Evolutionary conservation across 192 early-diverging fungal genomes (phyloP).

Genomic region (Coemansia sp.): DNA sequence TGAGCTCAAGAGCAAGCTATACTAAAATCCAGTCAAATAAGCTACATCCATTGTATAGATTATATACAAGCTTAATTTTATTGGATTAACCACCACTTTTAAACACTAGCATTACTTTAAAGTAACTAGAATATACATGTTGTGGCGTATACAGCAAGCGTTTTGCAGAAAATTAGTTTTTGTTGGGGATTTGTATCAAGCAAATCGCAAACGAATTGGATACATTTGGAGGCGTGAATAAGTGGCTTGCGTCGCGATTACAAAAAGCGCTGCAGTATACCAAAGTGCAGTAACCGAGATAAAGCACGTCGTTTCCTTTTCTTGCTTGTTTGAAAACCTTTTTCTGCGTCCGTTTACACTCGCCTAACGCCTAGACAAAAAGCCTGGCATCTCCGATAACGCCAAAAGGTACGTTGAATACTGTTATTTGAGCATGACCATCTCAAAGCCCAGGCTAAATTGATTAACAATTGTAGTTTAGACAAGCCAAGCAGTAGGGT

Average conservation of each 20-base stretch:
- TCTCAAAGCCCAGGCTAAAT: no score
- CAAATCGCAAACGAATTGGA: slow-evolving; percentile 1
- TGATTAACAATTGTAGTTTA: neutral
- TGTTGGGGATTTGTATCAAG: neutral
- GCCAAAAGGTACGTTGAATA: no score
- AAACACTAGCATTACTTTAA: neutral
- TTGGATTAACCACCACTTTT: no score
- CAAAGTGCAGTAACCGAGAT: neutral
- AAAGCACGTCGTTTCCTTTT: neutral
- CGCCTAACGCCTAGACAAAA: no score
- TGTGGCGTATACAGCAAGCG: neutral
- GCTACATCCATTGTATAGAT: no score
- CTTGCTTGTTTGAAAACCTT: neutral
- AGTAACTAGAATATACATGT: neutral
- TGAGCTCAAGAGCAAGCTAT: no score
- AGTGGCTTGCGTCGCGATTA: slow-evolving; percentile 9
- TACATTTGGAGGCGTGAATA: neutral
- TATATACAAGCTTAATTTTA: no score
- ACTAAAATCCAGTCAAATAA: no score
- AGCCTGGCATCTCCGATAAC: no score
- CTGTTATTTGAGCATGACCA: no score
- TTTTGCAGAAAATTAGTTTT: neutral
- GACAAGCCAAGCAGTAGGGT: no score
- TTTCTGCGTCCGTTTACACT: no score
- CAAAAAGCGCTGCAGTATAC: neutral